Base-by-base conservation (phyloP, 768 basidiomycete species). In the Ramaria rubella region DNA sequence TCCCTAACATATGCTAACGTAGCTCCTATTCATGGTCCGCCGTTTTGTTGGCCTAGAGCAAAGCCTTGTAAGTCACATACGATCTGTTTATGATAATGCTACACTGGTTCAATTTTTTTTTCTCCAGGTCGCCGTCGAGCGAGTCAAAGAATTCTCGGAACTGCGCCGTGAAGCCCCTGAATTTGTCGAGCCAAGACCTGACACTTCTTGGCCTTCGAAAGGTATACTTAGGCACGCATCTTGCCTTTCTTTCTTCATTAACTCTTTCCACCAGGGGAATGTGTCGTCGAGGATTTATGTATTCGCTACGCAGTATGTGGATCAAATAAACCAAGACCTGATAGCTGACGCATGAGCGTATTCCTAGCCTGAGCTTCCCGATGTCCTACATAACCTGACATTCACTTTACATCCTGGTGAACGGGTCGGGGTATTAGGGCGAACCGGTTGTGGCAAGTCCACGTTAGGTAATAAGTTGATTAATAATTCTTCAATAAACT, bases 71-170 rank as follows among this genome's bases (percentile, higher is more conserved):
- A 58, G 72, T 60, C 7, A 19, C 23, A 31, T 12, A 31, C n/a
- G 36, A 15, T 7, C 17, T 54, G 24, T 8, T 51, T 23, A 5
- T n/a, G 2, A 42, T 8, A 2, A 8, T 42, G 2, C n/a, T 21
- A 42, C n/a, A 42, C 3, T 15, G n/a, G 12, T 29, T 21, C 17
- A 21, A 54, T n/a, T 24, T 2, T 5, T 54, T 42, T 38, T 12
- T 34, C 21, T 3, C 30, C 19, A 88, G 87, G 87, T 91, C 61
- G 85, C 89, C 30, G 72, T 92, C 33, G 92, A 94, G 68, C 86
- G 94, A 51, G 81, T 95, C 68, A 93, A 93, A 66, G 94, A 95
- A 71, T 94, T 87, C 67, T 87, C 91, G 4, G 88, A 92, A 61
- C 70, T 94, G 27, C 68, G 74, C 40, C 79, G 79, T 26, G 94